These are phyloP conservation scores for Naganishia vishniacii DNA, from an alignment of 768 basidiomycete genomes.

Conservation along the genomic window DNA sequence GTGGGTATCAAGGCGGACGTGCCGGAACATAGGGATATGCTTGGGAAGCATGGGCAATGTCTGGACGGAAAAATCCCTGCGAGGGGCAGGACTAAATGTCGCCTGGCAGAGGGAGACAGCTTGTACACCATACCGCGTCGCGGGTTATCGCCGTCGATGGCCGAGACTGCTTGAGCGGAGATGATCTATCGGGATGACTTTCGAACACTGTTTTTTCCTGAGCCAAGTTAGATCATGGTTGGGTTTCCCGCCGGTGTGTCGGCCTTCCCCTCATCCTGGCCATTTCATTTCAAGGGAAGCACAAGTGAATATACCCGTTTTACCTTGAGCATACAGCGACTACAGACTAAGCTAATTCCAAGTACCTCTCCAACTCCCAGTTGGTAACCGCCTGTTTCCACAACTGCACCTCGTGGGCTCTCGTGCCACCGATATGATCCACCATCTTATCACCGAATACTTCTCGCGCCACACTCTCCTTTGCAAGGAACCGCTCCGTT, in stretches of 20 bases:
- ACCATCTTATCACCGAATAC: conserved; percentile 84
- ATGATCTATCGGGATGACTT: conserved; percentile 19
- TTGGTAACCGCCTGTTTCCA: conserved; percentile 87
- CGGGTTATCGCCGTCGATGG: too few relatives aligned
- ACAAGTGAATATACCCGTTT: too few relatives aligned
- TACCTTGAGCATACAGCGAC: too few relatives aligned
- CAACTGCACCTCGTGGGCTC: conserved; percentile 77
- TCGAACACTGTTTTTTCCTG: background rate
- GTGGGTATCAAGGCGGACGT: background rate
- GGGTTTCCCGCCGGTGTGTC: too few relatives aligned
- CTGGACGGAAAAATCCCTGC: background rate
- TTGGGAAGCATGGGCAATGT: background rate
- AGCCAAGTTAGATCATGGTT: background rate
- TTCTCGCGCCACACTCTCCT: conserved; percentile 75
- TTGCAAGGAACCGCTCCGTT: conserved; percentile 69
- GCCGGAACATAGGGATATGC: too few relatives aligned
- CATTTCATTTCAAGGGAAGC: too few relatives aligned
- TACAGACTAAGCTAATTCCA: conserved; percentile 28
- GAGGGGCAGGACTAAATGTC: background rate
- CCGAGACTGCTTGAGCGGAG: background rate
- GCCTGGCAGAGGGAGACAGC: background rate
- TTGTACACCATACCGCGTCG: conserved; percentile 3
- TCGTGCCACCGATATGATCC: conserved; percentile 91
- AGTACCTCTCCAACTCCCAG: conserved; percentile 62
- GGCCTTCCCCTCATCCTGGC: too few relatives aligned